Evolutionary conservation across 345 rosid species (phyloP), one percentile per base, ranked within the genome.

Genomic region (Cochlearia excelsa): DNA sequence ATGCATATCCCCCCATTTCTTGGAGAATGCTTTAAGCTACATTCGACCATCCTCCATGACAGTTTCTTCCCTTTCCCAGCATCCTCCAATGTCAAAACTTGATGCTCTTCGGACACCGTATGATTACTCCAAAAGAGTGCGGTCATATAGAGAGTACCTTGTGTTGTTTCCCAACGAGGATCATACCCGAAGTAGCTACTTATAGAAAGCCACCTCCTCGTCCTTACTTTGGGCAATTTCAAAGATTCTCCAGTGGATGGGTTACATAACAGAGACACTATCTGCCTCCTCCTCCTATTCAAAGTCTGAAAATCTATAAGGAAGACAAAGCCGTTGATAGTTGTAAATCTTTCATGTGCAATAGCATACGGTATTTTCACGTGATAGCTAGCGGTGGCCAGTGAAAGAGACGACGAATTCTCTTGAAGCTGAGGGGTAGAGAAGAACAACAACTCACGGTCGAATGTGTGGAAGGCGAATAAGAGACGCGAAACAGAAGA

Each of bases 111-210:
- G 23, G 11, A 51, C 1, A 31, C 33, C 16, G 9, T 16, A 4
- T 31, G 23, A 3, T n/a, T n/a, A n/a, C 27, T 27, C 2, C 1
- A 3, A 23, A 3, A n/a, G n/a, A 9, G 9, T 40, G 9, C 30
- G 39, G 26, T 51, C 55, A n/a, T n/a, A 51, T 11, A 1, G 5
- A n/a, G 27, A 51, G 16, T 7, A 51, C 39, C 40, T 51, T 51
- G 28, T 1, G 33, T 7, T 11, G 5, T 31, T 31, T 51, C 1
- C 7, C 55, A 0, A 51, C 7, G n/a, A 0, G 55, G 55, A 33
- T 51, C 55, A 51, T 51, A 51, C 27, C 55, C 55, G 3, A 51
- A 33, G 30, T 31, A 51, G 55, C 28, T n/a, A n/a, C n/a, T n/a
- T 10, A 29, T 23, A n/a, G 4, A 4, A 26, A 1, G 6, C 55